Percentiles rank a stretch among this genome's conserved stretches.
phyloP scores from a whole-genome alignment of 176 grass and related monocot genomes.

The Eleusine coracana region DNA sequence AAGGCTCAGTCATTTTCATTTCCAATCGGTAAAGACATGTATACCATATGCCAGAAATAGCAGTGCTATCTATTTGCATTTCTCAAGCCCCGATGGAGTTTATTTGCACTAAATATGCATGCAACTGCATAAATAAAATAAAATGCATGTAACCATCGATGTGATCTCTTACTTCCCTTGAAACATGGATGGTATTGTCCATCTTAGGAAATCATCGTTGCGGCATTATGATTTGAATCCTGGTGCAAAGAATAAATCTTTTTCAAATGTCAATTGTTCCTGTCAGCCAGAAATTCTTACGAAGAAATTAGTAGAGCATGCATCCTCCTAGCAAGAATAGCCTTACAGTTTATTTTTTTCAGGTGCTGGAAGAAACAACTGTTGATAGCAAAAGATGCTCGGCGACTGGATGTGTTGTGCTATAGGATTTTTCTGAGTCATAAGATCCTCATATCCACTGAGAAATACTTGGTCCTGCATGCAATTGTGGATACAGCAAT shows the following conservation, averaged over 20 bases:
- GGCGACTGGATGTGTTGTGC: slow-evolving; percentile 48
- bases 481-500: slow-evolving; percentile 55
- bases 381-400: slow-evolving; percentile 52
- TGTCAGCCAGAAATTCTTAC: background rate
- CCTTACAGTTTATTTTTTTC: slow-evolving; percentile 10
- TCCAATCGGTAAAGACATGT: background rate
- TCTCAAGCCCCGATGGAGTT: background rate
- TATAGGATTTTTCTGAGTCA: slow-evolving; percentile 63
- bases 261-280: background rate
- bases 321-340: background rate
- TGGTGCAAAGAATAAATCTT: background rate
- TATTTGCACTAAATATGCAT: background rate
- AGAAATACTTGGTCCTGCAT: slow-evolving; percentile 54
- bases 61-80: background rate
- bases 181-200: background rate
- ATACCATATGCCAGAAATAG: background rate
- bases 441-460: slow-evolving; percentile 48
- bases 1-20: background rate
- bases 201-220: background rate
- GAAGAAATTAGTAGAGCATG: background rate
- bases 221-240: background rate
- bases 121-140: no score
- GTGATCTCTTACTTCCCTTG: no score
- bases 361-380: slow-evolving; percentile 73
- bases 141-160: no score